Conservation (phyloP, 352 stramenopile genomes). For the Pythium sp. region DNA sequence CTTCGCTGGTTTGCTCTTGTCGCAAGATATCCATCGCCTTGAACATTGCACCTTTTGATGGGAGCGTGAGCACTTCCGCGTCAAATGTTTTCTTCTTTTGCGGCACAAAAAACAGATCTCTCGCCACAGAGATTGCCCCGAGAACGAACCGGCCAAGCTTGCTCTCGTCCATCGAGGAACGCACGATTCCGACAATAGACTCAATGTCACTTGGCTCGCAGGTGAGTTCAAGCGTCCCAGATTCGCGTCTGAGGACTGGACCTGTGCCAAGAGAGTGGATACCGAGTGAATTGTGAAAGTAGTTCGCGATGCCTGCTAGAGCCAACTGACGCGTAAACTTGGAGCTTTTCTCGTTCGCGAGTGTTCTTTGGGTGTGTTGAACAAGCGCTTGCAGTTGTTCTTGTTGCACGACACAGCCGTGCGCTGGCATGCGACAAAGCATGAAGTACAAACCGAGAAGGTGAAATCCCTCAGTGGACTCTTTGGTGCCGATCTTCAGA, state of each 20-base stretch:
- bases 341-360: not conserved
- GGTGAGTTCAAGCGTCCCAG: slow-evolving; percentile 3
- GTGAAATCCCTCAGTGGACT: slow-evolving; percentile 19
- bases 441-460: slow-evolving; percentile 27
- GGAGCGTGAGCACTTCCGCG: slow-evolving; percentile 34
- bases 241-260: not conserved
- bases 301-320: slow-evolving; percentile 10
- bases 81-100: slow-evolving; percentile 56
- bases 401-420: slow-evolving; percentile 1
- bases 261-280: slow-evolving; percentile 5
- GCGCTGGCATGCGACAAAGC: slow-evolving; percentile 17
- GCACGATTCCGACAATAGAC: slow-evolving; percentile 22
- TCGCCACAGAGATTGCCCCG: slow-evolving; percentile 30
- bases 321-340: not conserved
- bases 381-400: slow-evolving; percentile 5
- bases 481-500: not conserved
- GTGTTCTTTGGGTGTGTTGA: not conserved
- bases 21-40: slow-evolving; percentile 36
- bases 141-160: slow-evolving; percentile 20
- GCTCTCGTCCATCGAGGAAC: slow-evolving; percentile 11
- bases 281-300: slow-evolving; percentile 17
- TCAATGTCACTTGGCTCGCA: slow-evolving; percentile 16
- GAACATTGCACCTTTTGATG: slow-evolving; percentile 23
- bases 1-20: slow-evolving; percentile 17
- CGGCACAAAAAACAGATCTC: slow-evolving; percentile 32